Evolutionary conservation across 1,139 yeast genomes (phyloP).

Genomic region (Saccharomyces pastorianus): DNA sequence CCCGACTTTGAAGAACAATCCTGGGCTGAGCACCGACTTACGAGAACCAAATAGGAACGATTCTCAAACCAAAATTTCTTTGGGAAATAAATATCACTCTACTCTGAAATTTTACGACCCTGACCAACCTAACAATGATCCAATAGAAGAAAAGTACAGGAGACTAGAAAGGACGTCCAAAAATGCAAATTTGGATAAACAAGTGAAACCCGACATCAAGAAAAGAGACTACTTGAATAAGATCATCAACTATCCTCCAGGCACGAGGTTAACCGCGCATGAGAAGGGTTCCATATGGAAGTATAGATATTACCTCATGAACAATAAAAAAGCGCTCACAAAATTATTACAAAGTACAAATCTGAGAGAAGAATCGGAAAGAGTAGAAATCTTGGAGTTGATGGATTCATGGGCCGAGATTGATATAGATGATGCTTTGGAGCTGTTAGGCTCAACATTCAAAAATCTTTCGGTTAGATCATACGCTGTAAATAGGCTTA

Average conservation of each 20-base stretch:
- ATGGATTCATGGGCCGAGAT: conserved; percentile 63
- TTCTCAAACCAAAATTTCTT: conserved; percentile 20
- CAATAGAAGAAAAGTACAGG: conserved; percentile 81
- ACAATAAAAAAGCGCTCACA: conserved; percentile 67
- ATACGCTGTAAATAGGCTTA: conserved; percentile 80
- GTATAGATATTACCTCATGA: conserved; percentile 75
- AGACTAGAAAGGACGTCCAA: conserved; percentile 70
- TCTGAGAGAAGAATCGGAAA: conserved; percentile 79
- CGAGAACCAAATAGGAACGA: conserved; percentile 8
- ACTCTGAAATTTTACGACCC: conserved; percentile 53
- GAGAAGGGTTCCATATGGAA: conserved; percentile 91
- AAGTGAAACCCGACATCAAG: conserved; percentile 81
- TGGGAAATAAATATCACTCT: conserved; percentile 32
- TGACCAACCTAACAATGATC: conserved; percentile 61
- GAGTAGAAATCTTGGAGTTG: conserved; percentile 62
- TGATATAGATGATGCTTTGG: conserved; percentile 89
- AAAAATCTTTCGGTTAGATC: conserved; percentile 52
- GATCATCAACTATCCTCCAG: conserved; percentile 73
- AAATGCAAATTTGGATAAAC: conserved; percentile 69
- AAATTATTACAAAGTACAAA: conserved; percentile 82
- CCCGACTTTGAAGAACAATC: conserved; percentile 28
- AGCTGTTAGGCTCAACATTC: conserved; percentile 73
- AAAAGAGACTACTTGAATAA: conserved; percentile 63
- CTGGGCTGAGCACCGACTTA: neutral
- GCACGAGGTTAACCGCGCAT: conserved; percentile 67